Evolutionary conservation across 2,329 filamentous ascomycete species (phyloP), one percentile per base, ranked within the genome.

Genomic region (Truncatella angustata): DNA sequence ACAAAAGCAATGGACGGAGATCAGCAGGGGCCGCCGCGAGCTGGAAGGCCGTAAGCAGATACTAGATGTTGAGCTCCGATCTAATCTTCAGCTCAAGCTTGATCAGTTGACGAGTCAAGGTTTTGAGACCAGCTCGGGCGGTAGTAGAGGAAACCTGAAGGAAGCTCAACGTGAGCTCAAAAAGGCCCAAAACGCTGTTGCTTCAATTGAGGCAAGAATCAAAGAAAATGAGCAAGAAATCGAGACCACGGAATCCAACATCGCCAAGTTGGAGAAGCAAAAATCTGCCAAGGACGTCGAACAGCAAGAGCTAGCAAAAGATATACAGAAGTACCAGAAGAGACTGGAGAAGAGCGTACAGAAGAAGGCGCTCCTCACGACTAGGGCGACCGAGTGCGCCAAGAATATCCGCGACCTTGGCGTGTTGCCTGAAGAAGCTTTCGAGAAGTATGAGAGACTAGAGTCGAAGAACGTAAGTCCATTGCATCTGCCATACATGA

Each of bases 391-490:
- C 3, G 91, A 96, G 63, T 90, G 89, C 56, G 86, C 86, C 55
- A 88, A 91, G 65, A 93, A 92, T 57, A 97, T 99, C 62, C 87
- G 93, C 43, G 91, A 96, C 59, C 78, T 99, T 5, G 94, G 94
- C 59, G 92, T 96, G 16, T 79, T 99, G 14, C 93, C 94, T 0
- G 92, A 97, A 56, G 92, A 97, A 63, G 91, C 93, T 0, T 94
- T 96, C 66, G 89, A 89, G 59, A 94, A 92, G 64, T 99, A 96
- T 67, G 85, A 90, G 64, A 87, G 87, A 60, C 88, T 91, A 69
- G 87, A 91, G 60, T 85, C 87, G 23, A 90, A 92, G 56, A 83
- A 80, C 47, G 88, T 93, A 72, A 72, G 81, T 71, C 20, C 16
- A 40, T 42, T 2, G 12, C n/a, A 5, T 26, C 24, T 42, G 7